Evolutionary conservation across 768 basidiomycete genomes (phyloP), one percentile per base, ranked within the genome.

Genomic region (Guyanaporus albipodus): DNA sequence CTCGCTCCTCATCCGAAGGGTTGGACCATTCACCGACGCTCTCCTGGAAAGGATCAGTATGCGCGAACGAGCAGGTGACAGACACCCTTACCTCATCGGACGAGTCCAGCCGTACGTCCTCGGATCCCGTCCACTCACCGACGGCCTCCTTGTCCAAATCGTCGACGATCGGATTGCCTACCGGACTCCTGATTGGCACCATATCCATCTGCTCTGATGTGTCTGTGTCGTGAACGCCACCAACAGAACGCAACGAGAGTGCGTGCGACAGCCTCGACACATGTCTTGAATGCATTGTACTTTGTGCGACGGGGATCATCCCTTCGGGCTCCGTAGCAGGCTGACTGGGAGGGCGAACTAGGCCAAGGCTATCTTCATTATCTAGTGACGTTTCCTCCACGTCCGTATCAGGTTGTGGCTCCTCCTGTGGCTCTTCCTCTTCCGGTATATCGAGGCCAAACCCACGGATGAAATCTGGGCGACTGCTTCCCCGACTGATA

Each of bases 21-120:
- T 92, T 92, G 19, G 90, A 92, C 78, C 79, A 92, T 68, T 92
- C 89, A 22, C 87, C 88, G 39, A 89, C 83, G 55, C 87, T 90
- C 83, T 88, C 71, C 54, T 67, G 52, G 46, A 23, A 46, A 43
- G 52, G 34, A 47, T 53, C 24, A 47, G 34, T 17, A 50, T 38
- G 33, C 11, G 28, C 42, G 29, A 43, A 37, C 14, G 34, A 46
- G 48, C 51, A 42, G 33, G 18, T 12, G 28, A 17, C 11, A 7
- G 7, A 8, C 38, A 42, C 60, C 74, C 43, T 36, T 55, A 88
- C 88, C 72, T 87, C 83, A 54, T 87, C 83, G 29, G 87, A 85
- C 22, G 83, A 82, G 11, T 64, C 73, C 49, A 70, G 53, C 43
- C 73, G 74, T 48, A 80, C 57, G 60, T 88, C 88, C 61, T 91